phyloP scores from a whole-genome alignment of 2,329 filamentous ascomycete species.

The Helotiales sp. region DNA sequence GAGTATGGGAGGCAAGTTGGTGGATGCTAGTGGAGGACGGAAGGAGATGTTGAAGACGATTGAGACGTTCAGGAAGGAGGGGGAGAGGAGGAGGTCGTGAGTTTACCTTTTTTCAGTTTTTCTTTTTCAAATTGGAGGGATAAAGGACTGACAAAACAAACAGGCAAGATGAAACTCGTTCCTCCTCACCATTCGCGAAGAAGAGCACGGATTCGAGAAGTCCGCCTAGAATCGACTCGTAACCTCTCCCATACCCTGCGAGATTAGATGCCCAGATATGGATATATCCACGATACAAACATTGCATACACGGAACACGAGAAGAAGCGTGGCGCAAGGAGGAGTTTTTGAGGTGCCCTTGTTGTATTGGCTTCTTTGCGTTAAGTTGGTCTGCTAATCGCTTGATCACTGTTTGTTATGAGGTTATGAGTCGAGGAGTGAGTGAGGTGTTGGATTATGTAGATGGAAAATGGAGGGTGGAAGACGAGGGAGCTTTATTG shows the following conservation, averaged over 20 bases:
- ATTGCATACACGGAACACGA: background rate
- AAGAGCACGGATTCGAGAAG: constrained; percentile 23
- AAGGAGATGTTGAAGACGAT: constrained; percentile 93
- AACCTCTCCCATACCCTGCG: background rate
- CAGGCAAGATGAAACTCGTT: constrained; percentile 26
- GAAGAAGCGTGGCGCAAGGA: background rate
- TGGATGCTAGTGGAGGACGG: constrained; percentile 76
- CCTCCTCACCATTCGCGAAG: constrained; percentile 23
- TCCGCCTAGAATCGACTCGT: constrained; percentile 30
- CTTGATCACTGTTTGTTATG: no score
- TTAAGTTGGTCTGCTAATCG: background rate
- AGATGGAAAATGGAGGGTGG: no score
- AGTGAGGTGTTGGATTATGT: background rate
- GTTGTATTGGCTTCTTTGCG: background rate
- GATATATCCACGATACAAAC: background rate
- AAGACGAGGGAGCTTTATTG: no score
- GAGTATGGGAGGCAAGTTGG: constrained; percentile 83
- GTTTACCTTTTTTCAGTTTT: constrained; percentile 38
- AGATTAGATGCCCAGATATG: background rate
- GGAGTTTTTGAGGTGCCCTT: background rate
- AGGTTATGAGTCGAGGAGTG: no score
- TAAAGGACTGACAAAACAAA: constrained; percentile 4
- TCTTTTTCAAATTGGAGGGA: no score
- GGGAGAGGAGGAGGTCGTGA: constrained; percentile 79
- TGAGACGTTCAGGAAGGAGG: constrained; percentile 82